Percentiles rank a stretch among this genome's conserved stretches.
These are phyloP conservation scores for Ganoderma leucocontextum DNA, from an alignment of 1,284 basidiomycete species.

Conservation along the genomic window DNA sequence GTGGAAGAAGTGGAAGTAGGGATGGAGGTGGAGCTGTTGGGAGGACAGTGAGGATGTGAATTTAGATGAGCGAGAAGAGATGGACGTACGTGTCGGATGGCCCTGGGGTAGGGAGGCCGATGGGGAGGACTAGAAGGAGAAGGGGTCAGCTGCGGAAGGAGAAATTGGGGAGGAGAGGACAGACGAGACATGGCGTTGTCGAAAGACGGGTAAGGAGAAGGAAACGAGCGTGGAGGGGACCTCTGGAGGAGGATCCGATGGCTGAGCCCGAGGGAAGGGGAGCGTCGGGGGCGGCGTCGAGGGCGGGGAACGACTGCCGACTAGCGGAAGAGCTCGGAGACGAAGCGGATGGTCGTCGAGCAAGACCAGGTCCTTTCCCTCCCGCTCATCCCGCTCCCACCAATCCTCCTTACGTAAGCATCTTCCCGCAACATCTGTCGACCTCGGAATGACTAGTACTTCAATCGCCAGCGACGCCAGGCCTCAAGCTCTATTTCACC, in stretches of 20 bases:
- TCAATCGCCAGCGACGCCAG: too few species aligned
- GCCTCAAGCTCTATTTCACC: neutral
- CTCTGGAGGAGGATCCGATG: neutral
- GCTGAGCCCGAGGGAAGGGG: neutral
- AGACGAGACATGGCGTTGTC: neutral
- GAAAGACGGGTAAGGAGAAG: neutral
- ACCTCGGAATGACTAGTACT: too few species aligned
- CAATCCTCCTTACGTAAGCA: conserved; percentile 22
- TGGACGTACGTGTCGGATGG: neutral
- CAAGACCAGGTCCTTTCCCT: conserved; percentile 12
- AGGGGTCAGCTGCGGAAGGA: neutral
- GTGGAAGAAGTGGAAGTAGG: conserved; percentile 7
- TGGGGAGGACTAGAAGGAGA: neutral
- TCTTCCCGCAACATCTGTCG: too few species aligned
- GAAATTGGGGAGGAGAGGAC: neutral
- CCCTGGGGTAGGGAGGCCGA: too few species aligned
- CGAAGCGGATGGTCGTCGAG: conserved; percentile 2
- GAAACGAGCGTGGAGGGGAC: conserved; percentile 4
- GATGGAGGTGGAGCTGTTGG: conserved; percentile 14
- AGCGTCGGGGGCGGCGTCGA: conserved; percentile 10
- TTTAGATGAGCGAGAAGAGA: neutral
- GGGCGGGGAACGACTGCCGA: conserved; percentile 2
- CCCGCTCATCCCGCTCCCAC: neutral
- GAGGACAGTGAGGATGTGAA: neutral
- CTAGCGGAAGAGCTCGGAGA: conserved; percentile 9